phyloP scores from a whole-genome alignment of 352 stramenopile genomes.

The Phytophthora megakarya region DNA sequence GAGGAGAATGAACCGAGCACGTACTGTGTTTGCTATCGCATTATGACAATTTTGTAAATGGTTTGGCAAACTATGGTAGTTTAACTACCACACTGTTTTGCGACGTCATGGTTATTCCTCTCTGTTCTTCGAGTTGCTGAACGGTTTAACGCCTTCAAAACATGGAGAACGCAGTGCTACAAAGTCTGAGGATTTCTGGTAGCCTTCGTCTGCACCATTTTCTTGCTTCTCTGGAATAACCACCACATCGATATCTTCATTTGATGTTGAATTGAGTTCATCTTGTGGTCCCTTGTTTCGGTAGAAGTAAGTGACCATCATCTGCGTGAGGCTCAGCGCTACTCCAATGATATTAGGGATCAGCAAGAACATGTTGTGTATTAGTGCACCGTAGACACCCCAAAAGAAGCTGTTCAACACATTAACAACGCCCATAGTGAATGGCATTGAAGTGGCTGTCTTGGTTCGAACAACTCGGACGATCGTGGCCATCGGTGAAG shows the following conservation, averaged over 20 bases:
- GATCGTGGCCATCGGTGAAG: slow-evolving; percentile 59
- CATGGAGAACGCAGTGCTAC: slow-evolving; percentile 14
- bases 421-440: slow-evolving; percentile 32
- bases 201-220: neutral
- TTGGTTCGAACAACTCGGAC: slow-evolving; percentile 32
- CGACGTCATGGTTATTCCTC: no score
- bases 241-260: slow-evolving; percentile 12
- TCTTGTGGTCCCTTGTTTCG: slow-evolving; percentile 32
- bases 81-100: no score
- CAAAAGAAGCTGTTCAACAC: slow-evolving; percentile 30
- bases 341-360: slow-evolving; percentile 41
- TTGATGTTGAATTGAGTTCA: neutral
- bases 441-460: slow-evolving; percentile 26
- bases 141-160: slow-evolving; percentile 4
- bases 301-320: slow-evolving; percentile 50
- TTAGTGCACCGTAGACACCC: slow-evolving; percentile 20
- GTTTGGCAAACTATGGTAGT: no score
- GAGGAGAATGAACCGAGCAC: no score
- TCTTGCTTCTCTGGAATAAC: slow-evolving; percentile 2
- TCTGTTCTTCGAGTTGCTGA: neutral
- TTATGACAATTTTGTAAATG: no score
- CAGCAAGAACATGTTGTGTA: slow-evolving; percentile 40
- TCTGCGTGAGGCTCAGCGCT: slow-evolving; percentile 39
- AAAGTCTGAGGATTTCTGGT: slow-evolving; percentile 2
- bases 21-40: no score